Evolutionary conservation across 331 rosid genomes (phyloP).

Genomic region (Malus hybrid): DNA sequence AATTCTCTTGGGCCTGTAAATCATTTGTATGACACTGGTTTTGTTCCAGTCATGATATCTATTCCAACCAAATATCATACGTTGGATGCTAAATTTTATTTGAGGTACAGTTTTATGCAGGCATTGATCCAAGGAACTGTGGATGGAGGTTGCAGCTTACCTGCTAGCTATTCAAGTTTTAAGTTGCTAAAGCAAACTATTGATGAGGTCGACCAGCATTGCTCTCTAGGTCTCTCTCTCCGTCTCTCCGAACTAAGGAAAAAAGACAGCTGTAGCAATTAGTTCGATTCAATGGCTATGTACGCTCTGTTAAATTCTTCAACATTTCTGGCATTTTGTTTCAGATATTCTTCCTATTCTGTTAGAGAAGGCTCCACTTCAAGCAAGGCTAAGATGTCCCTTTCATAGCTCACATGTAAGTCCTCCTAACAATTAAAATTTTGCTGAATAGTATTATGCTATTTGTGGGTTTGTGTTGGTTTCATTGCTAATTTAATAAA

Average conservation of each 20-base stretch:
- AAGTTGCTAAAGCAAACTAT: conserved; percentile 28
- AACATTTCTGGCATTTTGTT: conserved; percentile 1
- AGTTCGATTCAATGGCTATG: background rate
- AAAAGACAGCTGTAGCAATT: background rate
- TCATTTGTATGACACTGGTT: background rate
- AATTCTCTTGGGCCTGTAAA: background rate
- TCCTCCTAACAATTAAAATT: background rate
- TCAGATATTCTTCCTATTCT: conserved; percentile 47
- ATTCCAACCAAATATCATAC: background rate
- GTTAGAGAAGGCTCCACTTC: conserved; percentile 37
- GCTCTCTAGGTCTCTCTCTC: conserved; percentile 46
- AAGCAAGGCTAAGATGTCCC: conserved; percentile 27
- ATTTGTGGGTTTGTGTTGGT: background rate
- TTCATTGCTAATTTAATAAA: background rate
- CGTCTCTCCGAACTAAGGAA: background rate
- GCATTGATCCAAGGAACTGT: conserved; percentile 22
- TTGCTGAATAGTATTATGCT: background rate
- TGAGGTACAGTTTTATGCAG: background rate
- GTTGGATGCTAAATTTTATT: background rate
- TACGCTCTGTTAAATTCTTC: background rate
- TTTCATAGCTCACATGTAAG: conserved; percentile 40
- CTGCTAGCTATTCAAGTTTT: conserved; percentile 28
- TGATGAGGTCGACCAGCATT: conserved; percentile 29
- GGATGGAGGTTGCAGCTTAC: conserved; percentile 27
- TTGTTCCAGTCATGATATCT: background rate